phyloP scores from a whole-genome alignment of 441 rosid genomes.

The Iberis amara region DNA sequence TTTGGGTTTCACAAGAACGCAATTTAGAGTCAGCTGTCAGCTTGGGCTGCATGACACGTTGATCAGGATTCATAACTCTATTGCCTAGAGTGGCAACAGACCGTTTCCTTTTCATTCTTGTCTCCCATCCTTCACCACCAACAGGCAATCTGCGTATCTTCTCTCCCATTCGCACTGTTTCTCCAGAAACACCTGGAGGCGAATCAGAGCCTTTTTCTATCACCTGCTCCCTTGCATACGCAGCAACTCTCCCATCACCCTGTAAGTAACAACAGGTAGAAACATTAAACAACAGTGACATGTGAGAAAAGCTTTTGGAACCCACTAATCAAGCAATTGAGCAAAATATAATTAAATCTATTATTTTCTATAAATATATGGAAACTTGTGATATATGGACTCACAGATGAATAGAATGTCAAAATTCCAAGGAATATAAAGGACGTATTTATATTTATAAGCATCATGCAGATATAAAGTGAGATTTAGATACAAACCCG shows the following conservation, averaged over 20 bases:
- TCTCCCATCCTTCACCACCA: conserved; percentile 93
- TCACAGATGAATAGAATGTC: conserved; percentile 1
- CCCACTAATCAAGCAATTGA: conserved; percentile 12
- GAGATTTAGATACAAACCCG: conserved; percentile 45
- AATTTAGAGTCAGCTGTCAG: conserved; percentile 56
- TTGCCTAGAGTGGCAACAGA: conserved; percentile 72
- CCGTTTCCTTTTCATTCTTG: conserved; percentile 81
- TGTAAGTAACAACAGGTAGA: conserved; percentile 27
- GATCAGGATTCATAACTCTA: conserved; percentile 57
- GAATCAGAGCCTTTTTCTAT: conserved; percentile 60
- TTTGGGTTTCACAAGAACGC: conserved; percentile 60
- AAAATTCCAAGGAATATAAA: conserved; percentile 7
- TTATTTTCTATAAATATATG: background rate
- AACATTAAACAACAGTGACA: conserved; percentile 19
- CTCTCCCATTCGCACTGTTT: conserved; percentile 51
- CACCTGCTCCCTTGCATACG: conserved; percentile 43
- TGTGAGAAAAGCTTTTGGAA: conserved; percentile 9
- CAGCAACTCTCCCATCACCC: conserved; percentile 52
- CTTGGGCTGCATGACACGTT: conserved; percentile 52
- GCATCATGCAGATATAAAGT: conserved; percentile 13
- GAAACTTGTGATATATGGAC: background rate
- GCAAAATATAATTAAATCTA: background rate
- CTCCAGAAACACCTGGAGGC: conserved; percentile 49
- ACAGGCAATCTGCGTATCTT: conserved; percentile 75
- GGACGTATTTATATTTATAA: conserved; percentile 4